Base-by-base conservation (phyloP, 2,329 filamentous ascomycete genomes). In the Hypoxylon sp. region DNA sequence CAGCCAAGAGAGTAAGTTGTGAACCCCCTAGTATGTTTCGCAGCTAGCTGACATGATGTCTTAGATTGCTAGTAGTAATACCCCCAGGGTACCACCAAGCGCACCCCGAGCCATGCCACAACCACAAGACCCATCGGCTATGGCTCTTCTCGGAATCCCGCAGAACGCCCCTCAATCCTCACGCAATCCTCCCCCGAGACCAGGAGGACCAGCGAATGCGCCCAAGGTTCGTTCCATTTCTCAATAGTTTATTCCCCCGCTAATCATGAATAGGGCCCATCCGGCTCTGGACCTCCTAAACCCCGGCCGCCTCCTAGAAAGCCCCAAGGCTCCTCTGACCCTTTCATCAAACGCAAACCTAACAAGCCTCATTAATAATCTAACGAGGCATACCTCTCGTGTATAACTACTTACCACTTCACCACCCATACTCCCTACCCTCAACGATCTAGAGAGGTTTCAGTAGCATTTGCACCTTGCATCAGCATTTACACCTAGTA, bases 81-180 rank as follows among this genome's bases (percentile, higher is more conserved):
- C 29, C 37, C 52, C 41, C 62, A 60, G 46, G 29, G 31, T 49
- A 12, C 64, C 65, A 6, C 63, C 64, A 21, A 56, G 56, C 37
- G 61, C 52, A 15, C 66, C 66, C 27, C 63, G 63, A 13, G 55
- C 59, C 12, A 61, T 62, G 58, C 62, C 62, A 20, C 60, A 62
- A 21, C 62, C 66, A 2, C 61, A 63, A 20, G 66, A 68, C 31
- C 65, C 63, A 12, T 55, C 67, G 13, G 66, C 67, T 6, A 67
- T 66, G 63, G 52, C 63, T 8, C 59, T 67, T n/a, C 48, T 69
- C 16, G 63, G 65, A 9, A 61, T 66, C 21, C 44, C 51, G 12
- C 34, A 52, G 1, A 53, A 57, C 11, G n/a, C n/a, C n/a, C 36
- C 51, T 7, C 37, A 55, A 3, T 32, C 55, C 2, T 36, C 53